Evolutionary conservation across 2,329 filamentous ascomycete species (phyloP).

Genomic region (Botrytis cinerea): DNA sequence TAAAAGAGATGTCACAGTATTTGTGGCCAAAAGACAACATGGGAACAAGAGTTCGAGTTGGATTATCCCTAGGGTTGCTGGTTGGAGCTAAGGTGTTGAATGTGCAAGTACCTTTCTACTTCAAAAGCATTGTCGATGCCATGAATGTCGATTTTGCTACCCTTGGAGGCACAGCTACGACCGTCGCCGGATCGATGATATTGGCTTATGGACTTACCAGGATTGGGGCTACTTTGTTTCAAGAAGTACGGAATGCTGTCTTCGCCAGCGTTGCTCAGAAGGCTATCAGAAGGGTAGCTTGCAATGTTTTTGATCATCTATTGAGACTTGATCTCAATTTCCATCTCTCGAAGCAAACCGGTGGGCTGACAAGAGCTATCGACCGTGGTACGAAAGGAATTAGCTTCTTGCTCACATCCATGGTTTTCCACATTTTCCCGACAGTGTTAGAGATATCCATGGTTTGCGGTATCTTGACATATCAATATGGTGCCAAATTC

Average conservation of each 20-base stretch:
- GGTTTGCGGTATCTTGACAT: constrained; percentile 95
- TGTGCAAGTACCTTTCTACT: constrained; percentile 98
- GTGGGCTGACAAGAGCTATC: constrained; percentile 88
- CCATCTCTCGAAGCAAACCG: constrained; percentile 91
- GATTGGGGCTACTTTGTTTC: constrained; percentile 85
- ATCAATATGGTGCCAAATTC: constrained; percentile 90
- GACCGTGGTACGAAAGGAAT: constrained; percentile 98
- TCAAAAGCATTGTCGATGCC: constrained; percentile 94
- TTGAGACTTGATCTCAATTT: constrained; percentile 89
- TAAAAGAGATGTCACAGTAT: constrained; percentile 96
- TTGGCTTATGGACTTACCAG: constrained; percentile 88
- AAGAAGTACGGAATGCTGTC: constrained; percentile 92
- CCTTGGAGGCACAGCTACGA: constrained; percentile 83
- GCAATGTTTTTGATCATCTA: constrained; percentile 90
- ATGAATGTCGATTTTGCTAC: constrained; percentile 96
- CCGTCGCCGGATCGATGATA: constrained; percentile 89
- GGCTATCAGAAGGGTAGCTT: constrained; percentile 86
- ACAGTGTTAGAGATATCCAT: constrained; percentile 92
- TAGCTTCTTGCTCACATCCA: constrained; percentile 93
- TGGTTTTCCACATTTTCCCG: constrained; percentile 96
- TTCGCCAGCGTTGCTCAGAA: constrained; percentile 98
- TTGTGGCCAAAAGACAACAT: constrained; percentile 91
- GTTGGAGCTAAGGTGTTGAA: constrained; percentile 93
- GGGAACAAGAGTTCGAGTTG: constrained; percentile 81
- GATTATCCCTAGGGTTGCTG: constrained; percentile 78